These are phyloP conservation scores for Leonotis leonurus DNA, from an alignment of 257 asterid genomes.

Conservation along the genomic window DNA sequence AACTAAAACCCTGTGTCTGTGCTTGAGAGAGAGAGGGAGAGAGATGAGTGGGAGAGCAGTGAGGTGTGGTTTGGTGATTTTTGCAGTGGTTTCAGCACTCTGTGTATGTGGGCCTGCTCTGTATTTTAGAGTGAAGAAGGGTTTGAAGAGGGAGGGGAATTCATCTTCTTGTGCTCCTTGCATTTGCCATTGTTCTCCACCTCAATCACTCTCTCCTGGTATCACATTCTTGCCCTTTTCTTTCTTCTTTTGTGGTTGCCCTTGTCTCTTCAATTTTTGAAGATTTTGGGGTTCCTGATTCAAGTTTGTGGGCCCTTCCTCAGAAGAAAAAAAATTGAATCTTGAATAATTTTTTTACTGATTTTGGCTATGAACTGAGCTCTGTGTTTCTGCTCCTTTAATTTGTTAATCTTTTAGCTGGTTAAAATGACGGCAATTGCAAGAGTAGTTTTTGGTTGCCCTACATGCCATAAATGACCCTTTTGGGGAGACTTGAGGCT, in stretches of 20 bases:
- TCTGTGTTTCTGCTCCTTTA: too few relatives aligned
- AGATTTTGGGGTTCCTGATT: neutral
- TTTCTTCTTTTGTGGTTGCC: neutral
- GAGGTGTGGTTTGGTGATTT: constrained; percentile 55
- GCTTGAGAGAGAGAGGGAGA: neutral
- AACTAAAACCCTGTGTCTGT: neutral
- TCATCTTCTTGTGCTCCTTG: constrained; percentile 66
- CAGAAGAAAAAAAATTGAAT: too few relatives aligned
- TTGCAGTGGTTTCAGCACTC: constrained; percentile 76
- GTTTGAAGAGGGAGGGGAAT: constrained; percentile 30
- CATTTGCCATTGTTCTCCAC: constrained; percentile 67
- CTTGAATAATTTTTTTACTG: too few relatives aligned
- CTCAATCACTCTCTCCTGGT: constrained; percentile 81
- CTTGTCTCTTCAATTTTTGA: neutral
- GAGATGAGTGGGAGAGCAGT: constrained; percentile 62
- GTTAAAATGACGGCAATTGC: too few relatives aligned
- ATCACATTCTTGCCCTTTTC: neutral
- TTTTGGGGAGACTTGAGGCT: too few relatives aligned
- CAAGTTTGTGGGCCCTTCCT: neutral
- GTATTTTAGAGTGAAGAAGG: constrained; percentile 60
- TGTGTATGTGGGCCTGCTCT: constrained; percentile 87
- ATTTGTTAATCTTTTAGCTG: too few relatives aligned
- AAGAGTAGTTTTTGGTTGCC: too few relatives aligned
- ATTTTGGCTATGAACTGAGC: too few relatives aligned
- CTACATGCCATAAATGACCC: too few relatives aligned